Base-by-base conservation (phyloP, 2,329 filamentous ascomycete genomes). In the Colletotrichum cereale region DNA sequence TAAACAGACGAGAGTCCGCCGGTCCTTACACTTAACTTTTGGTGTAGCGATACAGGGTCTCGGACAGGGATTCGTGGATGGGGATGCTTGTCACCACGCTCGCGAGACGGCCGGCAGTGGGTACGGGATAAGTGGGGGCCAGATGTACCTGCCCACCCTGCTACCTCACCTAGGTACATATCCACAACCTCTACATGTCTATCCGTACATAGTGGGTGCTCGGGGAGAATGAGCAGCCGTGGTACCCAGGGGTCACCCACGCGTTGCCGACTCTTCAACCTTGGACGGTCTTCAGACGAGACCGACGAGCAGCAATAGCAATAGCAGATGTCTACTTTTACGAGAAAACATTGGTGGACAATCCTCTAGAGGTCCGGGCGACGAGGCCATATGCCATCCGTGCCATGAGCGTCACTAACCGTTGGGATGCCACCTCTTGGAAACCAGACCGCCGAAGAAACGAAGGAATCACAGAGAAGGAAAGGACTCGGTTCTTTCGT, bases 11-110 rank as follows among this genome's bases (percentile, higher is more conserved):
- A 66, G 42, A 53, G 55, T 52, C n/a, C n/a, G n/a, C 64, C 64
- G 64, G 64, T 29, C 44, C 14, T 61, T 18, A 66, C 55, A n/a
- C n/a, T n/a, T n/a, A n/a, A n/a, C n/a, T n/a, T n/a, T n/a, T n/a
- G n/a, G n/a, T n/a, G 61, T 66, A 62, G 64, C 38, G 48, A 56
- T 63, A 64, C 42, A 69, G 66, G 62, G 62, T 69, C 66, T 36
- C 29, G 36, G 52, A 34, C 66, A 66, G 66, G 66, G 66, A n/a
- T 58, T 8, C 11, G 16, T 63, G 29, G 40, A 48, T 57, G 40
- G 31, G 31, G 26, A 24, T 47, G 42, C 42, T 21, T 44, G 18
- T 21, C 26, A 24, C 31, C 26, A 26, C 44, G 47, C 42, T 44
- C 29, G n/a, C 57, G 6, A 21, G 18, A 8, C 31, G 53, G 31